Evolutionary conservation across 2,329 filamentous ascomycete species (phyloP).

Genomic region (Zymoseptoria brevis): DNA sequence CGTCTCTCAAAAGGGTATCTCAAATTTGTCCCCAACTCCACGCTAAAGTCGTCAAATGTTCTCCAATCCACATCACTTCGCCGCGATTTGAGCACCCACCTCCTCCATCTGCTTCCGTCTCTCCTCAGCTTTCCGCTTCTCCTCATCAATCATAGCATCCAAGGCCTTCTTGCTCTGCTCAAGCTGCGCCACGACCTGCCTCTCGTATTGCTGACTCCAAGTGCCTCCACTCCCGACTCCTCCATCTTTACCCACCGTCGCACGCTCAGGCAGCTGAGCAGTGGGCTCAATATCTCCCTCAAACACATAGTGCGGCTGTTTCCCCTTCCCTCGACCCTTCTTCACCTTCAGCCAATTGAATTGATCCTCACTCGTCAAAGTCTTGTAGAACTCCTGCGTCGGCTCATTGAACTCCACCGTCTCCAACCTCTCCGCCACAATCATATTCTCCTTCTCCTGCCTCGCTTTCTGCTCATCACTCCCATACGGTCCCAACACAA

Average conservation of each 20-base stretch:
- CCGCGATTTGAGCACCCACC: slow-evolving; percentile 2
- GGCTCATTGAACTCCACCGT: slow-evolving; percentile 97
- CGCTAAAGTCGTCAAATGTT: slow-evolving; percentile 2
- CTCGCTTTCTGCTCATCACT: slow-evolving; percentile 62
- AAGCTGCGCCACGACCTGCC: slow-evolving; percentile 25
- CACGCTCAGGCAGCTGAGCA: slow-evolving; percentile 64
- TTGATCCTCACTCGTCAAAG: slow-evolving; percentile 66
- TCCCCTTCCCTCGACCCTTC: slow-evolving; percentile 49
- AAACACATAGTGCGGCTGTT: slow-evolving; percentile 43
- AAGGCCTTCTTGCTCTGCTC: slow-evolving; percentile 56
- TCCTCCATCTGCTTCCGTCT: slow-evolving; percentile 24
- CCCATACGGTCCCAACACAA: slow-evolving; percentile 86
- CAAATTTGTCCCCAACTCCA: slow-evolving; percentile 4
- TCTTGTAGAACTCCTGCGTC: slow-evolving; percentile 82
- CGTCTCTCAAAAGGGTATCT: neutral
- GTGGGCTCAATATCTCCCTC: slow-evolving; percentile 53
- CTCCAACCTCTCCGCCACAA: slow-evolving; percentile 78
- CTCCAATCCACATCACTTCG: neutral
- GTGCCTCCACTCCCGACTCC: slow-evolving; percentile 51
- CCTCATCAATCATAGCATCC: slow-evolving; percentile 37
- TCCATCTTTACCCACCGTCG: slow-evolving; percentile 62
- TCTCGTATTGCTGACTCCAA: slow-evolving; percentile 36
- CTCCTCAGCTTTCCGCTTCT: slow-evolving; percentile 23
- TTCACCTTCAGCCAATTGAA: slow-evolving; percentile 46
- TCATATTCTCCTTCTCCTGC: slow-evolving; percentile 55